These are phyloP conservation scores for Guyanaporus albipodus DNA, from an alignment of 768 basidiomycete genomes.

Conservation along the genomic window DNA sequence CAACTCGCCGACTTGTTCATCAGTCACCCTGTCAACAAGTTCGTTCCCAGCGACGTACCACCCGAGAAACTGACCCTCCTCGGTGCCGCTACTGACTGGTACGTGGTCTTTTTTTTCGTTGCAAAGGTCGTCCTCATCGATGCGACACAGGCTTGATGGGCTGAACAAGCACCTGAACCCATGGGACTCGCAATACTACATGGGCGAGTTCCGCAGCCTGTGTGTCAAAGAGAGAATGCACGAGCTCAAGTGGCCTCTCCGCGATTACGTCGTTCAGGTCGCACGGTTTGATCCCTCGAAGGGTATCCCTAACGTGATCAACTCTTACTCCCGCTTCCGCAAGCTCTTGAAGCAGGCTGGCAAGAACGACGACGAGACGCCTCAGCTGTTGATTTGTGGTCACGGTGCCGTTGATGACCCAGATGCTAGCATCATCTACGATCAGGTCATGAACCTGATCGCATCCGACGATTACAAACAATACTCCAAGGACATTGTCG, in stretches of 20 bases:
- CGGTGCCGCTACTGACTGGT: slow-evolving; percentile 87
- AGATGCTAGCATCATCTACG: slow-evolving; percentile 90
- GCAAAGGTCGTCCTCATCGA: slow-evolving; percentile 1
- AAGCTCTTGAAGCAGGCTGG: slow-evolving; percentile 49
- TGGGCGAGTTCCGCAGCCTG: slow-evolving; percentile 80
- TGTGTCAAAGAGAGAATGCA: slow-evolving; percentile 79
- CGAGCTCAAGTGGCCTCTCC: slow-evolving; percentile 71
- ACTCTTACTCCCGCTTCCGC: slow-evolving; percentile 84
- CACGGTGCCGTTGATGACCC: slow-evolving; percentile 95
- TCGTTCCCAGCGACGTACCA: slow-evolving; percentile 85
- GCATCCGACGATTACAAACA: slow-evolving; percentile 46
- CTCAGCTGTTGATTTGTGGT: slow-evolving; percentile 80
- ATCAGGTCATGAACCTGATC: slow-evolving; percentile 65
- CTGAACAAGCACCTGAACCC: slow-evolving; percentile 83
- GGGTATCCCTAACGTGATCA: slow-evolving; percentile 82
- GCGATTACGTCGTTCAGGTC: slow-evolving; percentile 86
- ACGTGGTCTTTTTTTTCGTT: slow-evolving; percentile 29
- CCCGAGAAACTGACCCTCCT: slow-evolving; percentile 65
- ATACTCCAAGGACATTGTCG: slow-evolving; percentile 62
- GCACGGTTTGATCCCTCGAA: slow-evolving; percentile 92
- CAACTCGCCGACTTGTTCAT: slow-evolving; percentile 88
- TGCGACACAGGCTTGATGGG: slow-evolving; percentile 70
- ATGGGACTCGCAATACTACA: slow-evolving; percentile 86
- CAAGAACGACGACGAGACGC: slow-evolving; percentile 48
- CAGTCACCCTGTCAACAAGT: slow-evolving; percentile 91